These are phyloP conservation scores for Penicillium daleae DNA, from an alignment of 495 filamentous ascomycete species.

Conservation along the genomic window DNA sequence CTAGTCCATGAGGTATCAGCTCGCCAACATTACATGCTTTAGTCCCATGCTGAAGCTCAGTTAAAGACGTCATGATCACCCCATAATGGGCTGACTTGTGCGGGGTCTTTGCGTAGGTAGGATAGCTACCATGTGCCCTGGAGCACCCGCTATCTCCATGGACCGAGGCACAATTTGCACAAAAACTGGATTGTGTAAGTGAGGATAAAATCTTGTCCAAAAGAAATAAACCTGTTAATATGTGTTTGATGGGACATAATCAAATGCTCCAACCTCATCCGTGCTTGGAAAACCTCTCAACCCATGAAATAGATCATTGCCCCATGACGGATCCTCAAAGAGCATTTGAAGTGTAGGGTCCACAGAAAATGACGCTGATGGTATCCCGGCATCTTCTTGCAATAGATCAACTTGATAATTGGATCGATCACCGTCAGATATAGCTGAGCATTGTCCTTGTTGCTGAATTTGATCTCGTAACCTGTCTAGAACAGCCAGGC, in stretches of 20 bases:
- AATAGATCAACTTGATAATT: background rate
- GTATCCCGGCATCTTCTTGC: background rate
- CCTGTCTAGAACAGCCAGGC: slow-evolving; percentile 16
- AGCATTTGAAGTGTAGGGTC: slow-evolving; percentile 29
- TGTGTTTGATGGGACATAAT: slow-evolving; percentile 16
- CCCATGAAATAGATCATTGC: slow-evolving; percentile 24
- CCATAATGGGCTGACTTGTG: too few relatives aligned
- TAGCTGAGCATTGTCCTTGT: background rate
- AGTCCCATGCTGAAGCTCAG: background rate
- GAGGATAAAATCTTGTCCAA: background rate
- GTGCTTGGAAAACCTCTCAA: slow-evolving; percentile 26
- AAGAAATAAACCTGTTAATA: background rate
- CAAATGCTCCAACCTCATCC: slow-evolving; percentile 20
- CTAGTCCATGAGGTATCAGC: background rate
- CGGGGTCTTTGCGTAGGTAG: too few relatives aligned
- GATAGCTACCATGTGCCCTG: too few relatives aligned
- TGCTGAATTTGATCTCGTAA: slow-evolving; percentile 14
- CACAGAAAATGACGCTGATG: slow-evolving; percentile 11
- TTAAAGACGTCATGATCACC: background rate
- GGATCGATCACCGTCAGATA: background rate
- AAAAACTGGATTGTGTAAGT: background rate
- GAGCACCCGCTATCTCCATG: background rate
- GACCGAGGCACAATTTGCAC: background rate
- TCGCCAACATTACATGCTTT: background rate
- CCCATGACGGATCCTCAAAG: slow-evolving; percentile 24